Evolutionary conservation across 2,329 filamentous ascomycete species (phyloP).

Genomic region (Graphiopsis chlorocephala): DNA sequence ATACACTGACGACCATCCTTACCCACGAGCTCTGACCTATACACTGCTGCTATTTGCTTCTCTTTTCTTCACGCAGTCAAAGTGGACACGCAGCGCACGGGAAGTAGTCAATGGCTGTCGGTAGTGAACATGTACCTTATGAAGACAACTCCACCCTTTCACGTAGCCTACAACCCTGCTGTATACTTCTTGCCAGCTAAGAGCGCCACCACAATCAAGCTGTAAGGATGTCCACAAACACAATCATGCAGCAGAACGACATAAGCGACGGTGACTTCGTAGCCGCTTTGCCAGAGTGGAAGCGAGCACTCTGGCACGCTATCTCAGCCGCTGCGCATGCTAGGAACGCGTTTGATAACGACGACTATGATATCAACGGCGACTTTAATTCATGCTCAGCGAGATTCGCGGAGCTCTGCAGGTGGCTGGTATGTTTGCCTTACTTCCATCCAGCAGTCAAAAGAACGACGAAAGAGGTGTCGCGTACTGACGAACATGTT

Average conservation of each 20-base stretch:
- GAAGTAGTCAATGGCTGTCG: background rate
- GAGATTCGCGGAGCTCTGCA: conserved; percentile 3
- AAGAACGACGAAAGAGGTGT: background rate
- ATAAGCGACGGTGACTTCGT: background rate
- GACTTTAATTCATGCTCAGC: background rate
- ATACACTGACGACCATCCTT: background rate
- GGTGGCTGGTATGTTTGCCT: conserved; percentile 5
- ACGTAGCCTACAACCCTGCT: background rate
- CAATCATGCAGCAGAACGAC: background rate
- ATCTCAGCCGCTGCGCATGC: background rate
- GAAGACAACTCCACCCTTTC: conserved; percentile 4
- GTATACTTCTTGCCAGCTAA: background rate
- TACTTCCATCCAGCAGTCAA: background rate
- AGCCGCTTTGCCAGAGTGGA: background rate
- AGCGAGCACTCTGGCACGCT: background rate
- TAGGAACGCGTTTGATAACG: background rate
- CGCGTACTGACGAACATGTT: background rate
- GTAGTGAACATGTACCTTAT: background rate
- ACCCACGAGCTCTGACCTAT: background rate
- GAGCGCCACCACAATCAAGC: background rate
- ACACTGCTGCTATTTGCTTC: background rate
- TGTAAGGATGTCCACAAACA: background rate
- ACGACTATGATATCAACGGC: background rate
- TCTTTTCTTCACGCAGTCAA: background rate
- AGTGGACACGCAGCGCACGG: background rate